A percentile compares a stretch with the other conserved stretches of the same genome.
phyloP scores from a whole-genome alignment of 768 basidiomycete genomes.

The Asterophora lycoperdoides region DNA sequence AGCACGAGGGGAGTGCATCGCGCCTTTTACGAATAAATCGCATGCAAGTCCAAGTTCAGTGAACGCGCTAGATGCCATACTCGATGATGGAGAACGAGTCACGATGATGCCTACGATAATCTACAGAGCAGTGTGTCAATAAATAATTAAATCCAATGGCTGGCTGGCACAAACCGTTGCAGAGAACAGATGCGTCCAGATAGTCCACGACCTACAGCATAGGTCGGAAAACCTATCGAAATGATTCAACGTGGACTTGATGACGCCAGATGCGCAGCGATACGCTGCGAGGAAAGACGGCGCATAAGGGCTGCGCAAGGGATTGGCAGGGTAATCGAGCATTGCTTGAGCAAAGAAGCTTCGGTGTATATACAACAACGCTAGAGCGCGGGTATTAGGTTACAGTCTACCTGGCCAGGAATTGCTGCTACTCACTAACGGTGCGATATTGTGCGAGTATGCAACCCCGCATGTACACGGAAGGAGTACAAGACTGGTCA shows the following conservation, averaged over 20 bases:
- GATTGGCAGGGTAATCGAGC: conserved; percentile 62
- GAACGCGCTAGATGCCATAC: conserved; percentile 64
- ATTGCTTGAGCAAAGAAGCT: conserved; percentile 71
- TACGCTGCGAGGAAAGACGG: conserved; percentile 64
- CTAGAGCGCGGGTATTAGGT: conserved; percentile 22
- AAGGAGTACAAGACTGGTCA: too few relatives aligned
- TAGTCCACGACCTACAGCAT: conserved; percentile 53
- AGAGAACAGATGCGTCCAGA: conserved; percentile 60
- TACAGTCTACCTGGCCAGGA: neutral
- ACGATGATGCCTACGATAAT: conserved; percentile 79
- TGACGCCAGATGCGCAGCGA: conserved; percentile 51
- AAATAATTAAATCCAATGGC: neutral
- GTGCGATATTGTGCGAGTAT: conserved; percentile 27
- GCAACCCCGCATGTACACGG: conserved; percentile 38
- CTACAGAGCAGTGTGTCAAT: conserved; percentile 28
- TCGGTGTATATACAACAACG: conserved; percentile 60
- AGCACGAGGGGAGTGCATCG: conserved; percentile 55
- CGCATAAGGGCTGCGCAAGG: conserved; percentile 60
- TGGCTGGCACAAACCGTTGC: conserved; percentile 38
- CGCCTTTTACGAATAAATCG: conserved; percentile 60
- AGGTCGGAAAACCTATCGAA: conserved; percentile 43
- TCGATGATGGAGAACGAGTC: conserved; percentile 65
- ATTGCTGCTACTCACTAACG: neutral
- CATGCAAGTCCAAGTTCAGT: conserved; percentile 65
- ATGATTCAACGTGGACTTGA: conserved; percentile 47